These are phyloP conservation scores for Aspergillus flavus DNA, from an alignment of 2,329 filamentous ascomycete genomes.

Conservation along the genomic window DNA sequence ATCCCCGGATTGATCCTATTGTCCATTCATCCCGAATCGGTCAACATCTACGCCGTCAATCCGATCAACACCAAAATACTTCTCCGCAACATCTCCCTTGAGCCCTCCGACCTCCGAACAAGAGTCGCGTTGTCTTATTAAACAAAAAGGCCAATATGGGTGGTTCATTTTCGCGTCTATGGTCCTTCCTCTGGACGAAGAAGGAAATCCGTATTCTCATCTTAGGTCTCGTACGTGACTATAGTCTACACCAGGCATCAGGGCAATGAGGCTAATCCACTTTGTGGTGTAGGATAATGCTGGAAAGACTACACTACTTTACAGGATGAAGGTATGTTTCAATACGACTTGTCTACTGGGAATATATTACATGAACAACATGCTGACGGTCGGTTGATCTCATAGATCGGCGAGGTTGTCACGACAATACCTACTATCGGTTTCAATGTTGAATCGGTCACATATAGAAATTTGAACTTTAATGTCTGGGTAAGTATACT, in stretches of 20 bases:
- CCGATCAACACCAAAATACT: not conserved
- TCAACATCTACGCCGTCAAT: not conserved
- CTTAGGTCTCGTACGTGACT: conserved; percentile 74
- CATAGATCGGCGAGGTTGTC: conserved; percentile 93
- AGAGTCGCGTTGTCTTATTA: conserved; percentile 7
- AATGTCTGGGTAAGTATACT: conserved; percentile 82
- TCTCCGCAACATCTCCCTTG: not conserved
- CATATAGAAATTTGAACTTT: conserved; percentile 97
- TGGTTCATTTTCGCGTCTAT: conserved; percentile 58
- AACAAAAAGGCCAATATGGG: conserved; percentile 50
- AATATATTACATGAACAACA: not conserved
- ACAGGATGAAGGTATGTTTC: conserved; percentile 79
- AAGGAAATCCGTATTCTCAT: conserved; percentile 98
- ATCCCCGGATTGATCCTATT: not conserved
- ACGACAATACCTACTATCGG: conserved; percentile 99
- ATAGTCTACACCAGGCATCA: conserved; percentile 12
- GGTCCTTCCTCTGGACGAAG: conserved; percentile 84
- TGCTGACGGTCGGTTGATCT: conserved; percentile 5
- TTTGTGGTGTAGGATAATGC: conserved; percentile 76
- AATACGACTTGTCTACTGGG: not conserved
- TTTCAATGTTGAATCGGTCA: conserved; percentile 98
- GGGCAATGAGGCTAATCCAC: conserved; percentile 20
- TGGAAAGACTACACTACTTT: conserved; percentile 94
- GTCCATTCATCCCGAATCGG: not conserved
- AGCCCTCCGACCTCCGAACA: conserved; percentile 6